Evolutionary conservation across 768 basidiomycete genomes (phyloP).

Genomic region (Lactarius hengduanensis): DNA sequence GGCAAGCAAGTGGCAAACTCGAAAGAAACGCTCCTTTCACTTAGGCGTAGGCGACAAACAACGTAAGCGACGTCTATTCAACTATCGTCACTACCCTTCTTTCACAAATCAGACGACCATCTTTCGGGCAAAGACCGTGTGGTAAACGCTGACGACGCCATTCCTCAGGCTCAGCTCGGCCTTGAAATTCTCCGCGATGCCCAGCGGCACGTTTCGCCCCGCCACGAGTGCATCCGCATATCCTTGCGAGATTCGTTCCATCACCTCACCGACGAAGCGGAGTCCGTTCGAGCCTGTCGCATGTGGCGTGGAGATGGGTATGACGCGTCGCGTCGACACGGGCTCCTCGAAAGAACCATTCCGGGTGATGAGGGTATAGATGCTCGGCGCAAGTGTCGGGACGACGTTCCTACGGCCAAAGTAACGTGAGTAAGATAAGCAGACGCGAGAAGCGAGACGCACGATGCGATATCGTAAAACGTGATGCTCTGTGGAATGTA

Average conservation of each 20-base stretch:
- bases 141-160: slow-evolving; percentile 21
- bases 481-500: slow-evolving; percentile 20
- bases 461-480: slow-evolving; percentile 19
- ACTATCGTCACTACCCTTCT: background rate
- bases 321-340: slow-evolving; percentile 19
- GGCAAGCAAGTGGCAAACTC: background rate
- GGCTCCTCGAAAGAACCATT: slow-evolving; percentile 17
- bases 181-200: slow-evolving; percentile 19
- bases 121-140: slow-evolving; percentile 26
- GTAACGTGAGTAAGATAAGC: background rate
- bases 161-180: slow-evolving; percentile 7
- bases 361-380: slow-evolving; percentile 14
- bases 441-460: background rate
- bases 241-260: slow-evolving; percentile 6
- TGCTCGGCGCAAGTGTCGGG: slow-evolving; percentile 17
- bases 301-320: slow-evolving; percentile 22
- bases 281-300: background rate
- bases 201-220: slow-evolving; percentile 2
- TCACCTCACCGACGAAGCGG: slow-evolving; percentile 13
- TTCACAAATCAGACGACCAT: background rate
- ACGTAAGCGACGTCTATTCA: background rate
- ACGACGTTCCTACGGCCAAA: slow-evolving; percentile 5
- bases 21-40: background rate
- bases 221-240: slow-evolving; percentile 21
- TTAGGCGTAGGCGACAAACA: background rate